These are phyloP conservation scores for Clohesyomyces aquaticus DNA, from an alignment of 495 filamentous ascomycete species.

Conservation along the genomic window DNA sequence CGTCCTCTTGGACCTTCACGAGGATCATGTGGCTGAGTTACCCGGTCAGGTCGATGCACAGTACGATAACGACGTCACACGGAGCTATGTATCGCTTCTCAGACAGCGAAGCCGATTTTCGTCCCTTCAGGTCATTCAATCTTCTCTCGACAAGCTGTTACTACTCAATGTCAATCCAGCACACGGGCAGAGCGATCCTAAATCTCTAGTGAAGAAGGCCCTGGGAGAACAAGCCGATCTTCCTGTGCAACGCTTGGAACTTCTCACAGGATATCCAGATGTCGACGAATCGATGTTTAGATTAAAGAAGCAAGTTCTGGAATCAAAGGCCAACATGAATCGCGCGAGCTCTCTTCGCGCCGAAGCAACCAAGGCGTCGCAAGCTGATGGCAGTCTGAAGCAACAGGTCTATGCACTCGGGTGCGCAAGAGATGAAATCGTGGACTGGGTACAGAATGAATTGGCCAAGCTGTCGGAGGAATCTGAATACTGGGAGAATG, in stretches of 20 bases:
- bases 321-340: slow-evolving; percentile 32
- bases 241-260: slow-evolving; percentile 30
- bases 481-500: slow-evolving; percentile 27
- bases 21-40: slow-evolving; percentile 17
- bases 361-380: neutral
- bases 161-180: slow-evolving; percentile 21
- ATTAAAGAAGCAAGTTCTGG: slow-evolving; percentile 37
- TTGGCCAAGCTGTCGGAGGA: slow-evolving; percentile 43
- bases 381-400: neutral
- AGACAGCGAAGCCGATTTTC: slow-evolving; percentile 31
- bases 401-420: slow-evolving; percentile 41
- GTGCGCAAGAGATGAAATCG: slow-evolving; percentile 43
- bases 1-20: slow-evolving; percentile 27
- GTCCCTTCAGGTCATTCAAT: slow-evolving; percentile 33
- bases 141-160: slow-evolving; percentile 35
- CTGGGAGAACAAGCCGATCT: slow-evolving; percentile 36
- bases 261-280: neutral
- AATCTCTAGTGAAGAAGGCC: slow-evolving; percentile 14
- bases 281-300: slow-evolving; percentile 19
- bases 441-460: slow-evolving; percentile 45
- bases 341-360: slow-evolving; percentile 6
- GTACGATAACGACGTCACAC: slow-evolving; percentile 30
- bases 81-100: slow-evolving; percentile 28
- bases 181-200: slow-evolving; percentile 14
- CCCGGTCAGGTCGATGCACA: slow-evolving; percentile 11